Evolutionary conservation across 2,329 filamentous ascomycete species (phyloP).

Genomic region (Aspergillus felis): DNA sequence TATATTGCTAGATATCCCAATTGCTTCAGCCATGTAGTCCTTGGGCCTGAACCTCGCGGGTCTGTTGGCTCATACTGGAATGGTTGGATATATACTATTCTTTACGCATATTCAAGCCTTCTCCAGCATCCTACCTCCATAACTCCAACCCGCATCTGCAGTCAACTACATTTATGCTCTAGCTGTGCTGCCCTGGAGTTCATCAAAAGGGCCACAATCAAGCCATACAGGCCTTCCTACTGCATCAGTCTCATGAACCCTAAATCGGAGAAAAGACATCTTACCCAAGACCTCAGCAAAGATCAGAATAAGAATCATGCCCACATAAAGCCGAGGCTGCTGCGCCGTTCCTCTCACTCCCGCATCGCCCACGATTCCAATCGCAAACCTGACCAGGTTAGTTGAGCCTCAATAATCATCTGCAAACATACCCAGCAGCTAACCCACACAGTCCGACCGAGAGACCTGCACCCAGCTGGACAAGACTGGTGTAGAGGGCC

Average conservation of each 20-base stretch:
- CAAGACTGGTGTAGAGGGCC: constrained; percentile 75
- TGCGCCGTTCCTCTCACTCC: constrained; percentile 51
- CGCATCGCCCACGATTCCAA: constrained; percentile 70
- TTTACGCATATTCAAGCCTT: too few relatives aligned
- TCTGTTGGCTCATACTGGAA: too few relatives aligned
- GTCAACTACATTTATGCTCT: too few relatives aligned
- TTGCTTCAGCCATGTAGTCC: too few relatives aligned
- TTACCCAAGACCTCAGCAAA: constrained; percentile 96
- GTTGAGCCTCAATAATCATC: not conserved
- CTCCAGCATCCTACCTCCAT: too few relatives aligned
- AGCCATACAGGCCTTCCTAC: too few relatives aligned
- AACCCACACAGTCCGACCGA: constrained; percentile 77
- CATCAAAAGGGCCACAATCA: too few relatives aligned
- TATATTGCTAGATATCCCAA: not conserved
- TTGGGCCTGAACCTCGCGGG: too few relatives aligned
- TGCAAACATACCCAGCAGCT: constrained; percentile 58
- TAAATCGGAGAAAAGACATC: constrained; percentile 21
- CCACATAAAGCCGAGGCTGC: constrained; percentile 70
- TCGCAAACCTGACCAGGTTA: constrained; percentile 60
- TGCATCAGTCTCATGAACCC: too few relatives aligned
- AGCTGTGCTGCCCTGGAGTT: too few relatives aligned
- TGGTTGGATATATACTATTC: too few relatives aligned
- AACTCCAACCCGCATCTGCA: too few relatives aligned
- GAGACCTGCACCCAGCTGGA: constrained; percentile 79
- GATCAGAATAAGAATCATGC: constrained; percentile 99